Evolutionary conservation across 768 basidiomycete genomes (phyloP).

Genomic region (Boletus rex-veris): DNA sequence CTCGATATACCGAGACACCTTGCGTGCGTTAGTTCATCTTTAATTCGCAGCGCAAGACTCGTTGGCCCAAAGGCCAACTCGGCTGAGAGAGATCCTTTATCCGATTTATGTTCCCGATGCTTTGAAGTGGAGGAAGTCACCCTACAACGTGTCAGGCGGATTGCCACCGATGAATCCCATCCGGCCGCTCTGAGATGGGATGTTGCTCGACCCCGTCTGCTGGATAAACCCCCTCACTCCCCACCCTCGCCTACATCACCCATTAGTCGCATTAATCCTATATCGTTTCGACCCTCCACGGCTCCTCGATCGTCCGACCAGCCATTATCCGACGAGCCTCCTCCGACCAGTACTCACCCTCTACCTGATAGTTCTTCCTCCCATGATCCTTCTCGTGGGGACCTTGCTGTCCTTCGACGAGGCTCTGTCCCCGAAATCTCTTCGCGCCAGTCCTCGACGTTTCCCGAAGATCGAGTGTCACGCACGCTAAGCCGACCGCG

Average conservation of each 20-base stretch:
- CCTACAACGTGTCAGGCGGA: constrained; percentile 59
- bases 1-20: constrained; percentile 78
- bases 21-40: constrained; percentile 68
- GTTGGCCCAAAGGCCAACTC: constrained; percentile 36
- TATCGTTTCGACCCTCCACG: constrained; percentile 39
- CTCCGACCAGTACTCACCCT: not conserved
- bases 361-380: not conserved
- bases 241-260: constrained; percentile 25
- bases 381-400: constrained; percentile 2
- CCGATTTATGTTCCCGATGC: constrained; percentile 59
- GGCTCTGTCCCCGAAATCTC: constrained; percentile 28
- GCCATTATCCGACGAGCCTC: constrained; percentile 28
- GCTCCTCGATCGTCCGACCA: constrained; percentile 38
- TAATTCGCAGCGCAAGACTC: constrained; percentile 60
- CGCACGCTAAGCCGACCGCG: constrained; percentile 21
- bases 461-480: constrained; percentile 18
- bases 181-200: constrained; percentile 18
- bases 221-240: constrained; percentile 3
- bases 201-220: not conserved
- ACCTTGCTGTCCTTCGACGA: constrained; percentile 20
- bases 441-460: constrained; percentile 6
- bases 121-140: constrained; percentile 70
- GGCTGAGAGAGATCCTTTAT: constrained; percentile 38
- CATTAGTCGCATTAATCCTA: constrained; percentile 14
- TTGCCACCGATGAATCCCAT: constrained; percentile 34